These are phyloP conservation scores for Myriangium duriaei DNA, from an alignment of 2,329 filamentous ascomycete species.

Conservation along the genomic window DNA sequence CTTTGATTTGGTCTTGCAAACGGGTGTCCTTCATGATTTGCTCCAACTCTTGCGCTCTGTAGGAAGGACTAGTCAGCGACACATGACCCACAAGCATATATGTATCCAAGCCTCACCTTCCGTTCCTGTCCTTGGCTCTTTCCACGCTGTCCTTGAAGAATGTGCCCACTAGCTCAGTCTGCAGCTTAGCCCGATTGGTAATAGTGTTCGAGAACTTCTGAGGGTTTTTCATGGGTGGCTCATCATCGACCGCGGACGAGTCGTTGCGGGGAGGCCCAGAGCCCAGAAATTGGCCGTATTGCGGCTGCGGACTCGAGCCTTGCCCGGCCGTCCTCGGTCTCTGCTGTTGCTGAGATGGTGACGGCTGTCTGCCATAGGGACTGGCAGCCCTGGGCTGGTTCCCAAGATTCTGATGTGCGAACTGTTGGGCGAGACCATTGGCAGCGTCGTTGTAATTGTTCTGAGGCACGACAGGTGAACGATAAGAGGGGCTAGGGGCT, in stretches of 20 bases:
- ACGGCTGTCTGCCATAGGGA: conserved; percentile 56
- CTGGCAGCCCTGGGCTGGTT: conserved; percentile 50
- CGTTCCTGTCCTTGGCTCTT: conserved; percentile 67
- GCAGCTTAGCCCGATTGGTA: conserved; percentile 56
- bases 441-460: conserved; percentile 64
- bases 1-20: conserved; percentile 62
- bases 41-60: conserved; percentile 83
- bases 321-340: conserved; percentile 72
- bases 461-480: conserved; percentile 40
- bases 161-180: conserved; percentile 52
- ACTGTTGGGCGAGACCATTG: conserved; percentile 85
- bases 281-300: conserved; percentile 54
- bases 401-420: conserved; percentile 83
- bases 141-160: conserved; percentile 99
- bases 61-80: too few relatives aligned
- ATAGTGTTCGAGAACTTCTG: conserved; percentile 83
- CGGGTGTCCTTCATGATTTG: conserved; percentile 67
- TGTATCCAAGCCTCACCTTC: conserved; percentile 5
- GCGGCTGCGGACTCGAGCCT: conserved; percentile 29
- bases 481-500: conserved; percentile 29
- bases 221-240: conserved; percentile 65
- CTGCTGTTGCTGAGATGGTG: conserved; percentile 46
- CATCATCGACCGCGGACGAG: conserved; percentile 40
- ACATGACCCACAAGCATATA: not conserved
- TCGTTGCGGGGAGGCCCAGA: conserved; percentile 41